These are phyloP conservation scores for Fusarium gaditjirri DNA, from an alignment of 2,329 filamentous ascomycete species.

Conservation along the genomic window DNA sequence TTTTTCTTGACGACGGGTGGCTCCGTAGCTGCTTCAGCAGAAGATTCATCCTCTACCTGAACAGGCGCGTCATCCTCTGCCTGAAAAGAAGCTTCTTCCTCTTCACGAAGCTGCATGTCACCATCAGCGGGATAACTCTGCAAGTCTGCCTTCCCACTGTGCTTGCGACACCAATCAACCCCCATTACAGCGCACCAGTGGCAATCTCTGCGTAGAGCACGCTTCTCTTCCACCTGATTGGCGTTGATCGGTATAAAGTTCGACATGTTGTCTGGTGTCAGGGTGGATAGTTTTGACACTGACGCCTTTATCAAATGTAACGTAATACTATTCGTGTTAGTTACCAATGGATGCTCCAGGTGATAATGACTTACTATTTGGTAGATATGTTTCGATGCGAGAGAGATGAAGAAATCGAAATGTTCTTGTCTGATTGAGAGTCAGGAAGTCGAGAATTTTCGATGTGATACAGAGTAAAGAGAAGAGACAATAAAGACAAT, in stretches of 20 bases:
- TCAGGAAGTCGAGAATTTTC: background rate
- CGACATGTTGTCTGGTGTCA: background rate
- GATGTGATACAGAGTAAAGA: background rate
- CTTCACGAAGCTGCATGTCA: background rate
- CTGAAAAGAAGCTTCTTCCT: background rate
- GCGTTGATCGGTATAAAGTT: background rate
- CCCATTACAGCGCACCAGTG: background rate
- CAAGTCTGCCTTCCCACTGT: background rate
- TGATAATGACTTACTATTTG: background rate
- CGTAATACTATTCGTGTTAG: background rate
- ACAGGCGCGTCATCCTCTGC: background rate
- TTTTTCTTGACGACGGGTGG: background rate
- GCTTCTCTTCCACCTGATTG: background rate
- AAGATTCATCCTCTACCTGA: background rate
- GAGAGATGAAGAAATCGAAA: background rate
- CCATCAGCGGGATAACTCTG: background rate
- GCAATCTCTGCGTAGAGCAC: no score
- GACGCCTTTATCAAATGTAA: background rate
- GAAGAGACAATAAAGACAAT: background rate
- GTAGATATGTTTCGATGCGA: background rate
- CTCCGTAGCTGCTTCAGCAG: background rate
- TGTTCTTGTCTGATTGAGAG: background rate
- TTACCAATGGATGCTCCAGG: background rate
- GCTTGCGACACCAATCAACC: fast-evolving
- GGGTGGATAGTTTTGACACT: background rate